These are phyloP conservation scores for Macadamia integrifolia DNA, from an alignment of 164 flowering plant species.

Conservation along the genomic window DNA sequence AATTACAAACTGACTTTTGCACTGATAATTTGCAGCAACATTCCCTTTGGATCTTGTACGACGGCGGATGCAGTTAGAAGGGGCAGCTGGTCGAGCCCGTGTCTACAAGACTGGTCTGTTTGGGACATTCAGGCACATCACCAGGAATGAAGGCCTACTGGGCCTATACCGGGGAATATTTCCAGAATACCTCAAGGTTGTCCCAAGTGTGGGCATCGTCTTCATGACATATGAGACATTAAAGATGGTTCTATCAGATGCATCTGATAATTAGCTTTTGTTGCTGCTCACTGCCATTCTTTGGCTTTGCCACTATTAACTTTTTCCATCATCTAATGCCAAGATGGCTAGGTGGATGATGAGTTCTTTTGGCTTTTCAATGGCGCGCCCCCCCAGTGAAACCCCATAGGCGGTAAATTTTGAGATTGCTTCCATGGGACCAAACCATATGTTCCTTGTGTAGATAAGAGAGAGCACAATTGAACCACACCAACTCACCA, in stretches of 20 bases:
- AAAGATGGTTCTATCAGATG: slow-evolving; percentile 46
- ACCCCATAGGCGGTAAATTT: slow-evolving; percentile 42
- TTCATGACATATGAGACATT: slow-evolving; percentile 79
- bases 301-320: neutral
- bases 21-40: slow-evolving; percentile 41
- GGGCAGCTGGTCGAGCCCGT: slow-evolving; percentile 71
- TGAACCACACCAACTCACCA: slow-evolving; percentile 14
- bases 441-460: slow-evolving; percentile 23
- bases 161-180: slow-evolving; percentile 79
- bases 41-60: slow-evolving; percentile 85
- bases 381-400: slow-evolving; percentile 1
- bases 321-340: neutral
- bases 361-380: slow-evolving; percentile 4
- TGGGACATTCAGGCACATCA: slow-evolving; percentile 62
- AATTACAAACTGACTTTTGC: neutral
- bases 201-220: slow-evolving; percentile 76
- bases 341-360: slow-evolving; percentile 19
- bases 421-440: slow-evolving; percentile 32
- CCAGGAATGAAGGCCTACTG: slow-evolving; percentile 51
- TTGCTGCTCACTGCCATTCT: neutral
- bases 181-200: slow-evolving; percentile 86
- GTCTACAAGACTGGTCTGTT: slow-evolving; percentile 58
- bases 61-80: slow-evolving; percentile 85
- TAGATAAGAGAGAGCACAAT: slow-evolving; percentile 20
- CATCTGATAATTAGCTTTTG: slow-evolving; percentile 15